Base-by-base conservation (phyloP, 1,139 yeast species). In the Hanseniaspora uvarum region DNA sequence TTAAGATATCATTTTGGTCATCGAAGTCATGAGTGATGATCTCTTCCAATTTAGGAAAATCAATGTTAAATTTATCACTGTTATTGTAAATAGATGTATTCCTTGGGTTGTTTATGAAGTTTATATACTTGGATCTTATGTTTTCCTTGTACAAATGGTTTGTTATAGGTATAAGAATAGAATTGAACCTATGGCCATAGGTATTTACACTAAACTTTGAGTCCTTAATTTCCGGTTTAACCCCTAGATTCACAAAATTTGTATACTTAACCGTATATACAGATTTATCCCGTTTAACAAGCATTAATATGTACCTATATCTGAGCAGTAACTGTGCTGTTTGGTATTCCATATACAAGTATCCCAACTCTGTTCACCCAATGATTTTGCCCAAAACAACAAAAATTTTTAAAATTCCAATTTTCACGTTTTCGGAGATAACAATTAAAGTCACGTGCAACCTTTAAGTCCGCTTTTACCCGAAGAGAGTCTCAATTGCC, bases 131-230 rank as follows among this genome's bases (percentile, higher is more conserved):
- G 3, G 55, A 55, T 58, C 65, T 68, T 45, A 75, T 71, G 46
- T 65, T 62, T 45, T 73, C 75, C 55, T 73, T 65, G 59, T 75
- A 75, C 36, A 70, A 61, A 0, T 66, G 62, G 56, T 74, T 75
- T 4, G 79, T 75, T 14, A 75, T 65, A 0, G 78, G 73, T 11
- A 71, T 58, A 16, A 75, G 60, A 0, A 74, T 66, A 44, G 62
- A 65, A 58, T 73, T 75, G 55, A 70, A 73, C 11, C 60, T n/a
- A 56, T 57, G 24, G 39, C 56, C 53, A 54, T 50, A 34, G 4
- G 23, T 19, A 14, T 36, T 16, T 4, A 38, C 39, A 23, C 24
- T 21, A 14, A 36, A 39, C 19, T 54, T 34, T 19, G 46, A 40
- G 16, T 55, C 56, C 12, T 31, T 30, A 3, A 49, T 19, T 12